Percentiles rank a stretch among this genome's conserved stretches.
These are phyloP conservation scores for Pseudisothecium myosuroides DNA, from an alignment of 225 moss, liverwort and hornwort species.

Conservation along the genomic window DNA sequence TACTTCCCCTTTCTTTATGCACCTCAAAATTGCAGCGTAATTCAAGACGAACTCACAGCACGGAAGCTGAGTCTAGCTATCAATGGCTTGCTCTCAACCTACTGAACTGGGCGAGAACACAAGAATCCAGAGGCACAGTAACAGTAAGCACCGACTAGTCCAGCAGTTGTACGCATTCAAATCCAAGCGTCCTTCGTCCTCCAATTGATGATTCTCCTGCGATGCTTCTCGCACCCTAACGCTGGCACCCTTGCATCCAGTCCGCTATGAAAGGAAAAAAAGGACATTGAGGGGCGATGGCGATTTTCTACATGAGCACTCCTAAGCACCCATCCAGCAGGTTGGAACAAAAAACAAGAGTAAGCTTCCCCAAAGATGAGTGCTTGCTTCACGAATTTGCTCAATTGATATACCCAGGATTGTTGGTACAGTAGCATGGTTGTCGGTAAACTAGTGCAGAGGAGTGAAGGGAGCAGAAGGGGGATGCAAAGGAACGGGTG, in stretches of 20 bases:
- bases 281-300: background rate
- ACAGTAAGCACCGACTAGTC: background rate
- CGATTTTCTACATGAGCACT: background rate
- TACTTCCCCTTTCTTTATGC: background rate
- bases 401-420: background rate
- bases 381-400: background rate
- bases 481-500: too few species aligned
- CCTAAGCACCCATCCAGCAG: background rate
- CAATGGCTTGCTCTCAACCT: background rate
- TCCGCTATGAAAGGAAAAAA: too few species aligned
- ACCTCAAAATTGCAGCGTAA: background rate
- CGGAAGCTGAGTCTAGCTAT: background rate
- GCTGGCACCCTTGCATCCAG: background rate
- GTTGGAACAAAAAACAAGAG: background rate
- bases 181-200: background rate
- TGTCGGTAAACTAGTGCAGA: background rate
- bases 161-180: background rate
- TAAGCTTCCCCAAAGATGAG: too few species aligned
- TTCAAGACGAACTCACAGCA: background rate
- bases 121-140: background rate
- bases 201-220: background rate
- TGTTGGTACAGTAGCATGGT: too few species aligned
- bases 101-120: background rate
- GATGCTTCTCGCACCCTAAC: background rate
- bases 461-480: background rate